Base-by-base conservation (phyloP, 805 yeast species). In the Metschnikowia aberdeeniae region DNA sequence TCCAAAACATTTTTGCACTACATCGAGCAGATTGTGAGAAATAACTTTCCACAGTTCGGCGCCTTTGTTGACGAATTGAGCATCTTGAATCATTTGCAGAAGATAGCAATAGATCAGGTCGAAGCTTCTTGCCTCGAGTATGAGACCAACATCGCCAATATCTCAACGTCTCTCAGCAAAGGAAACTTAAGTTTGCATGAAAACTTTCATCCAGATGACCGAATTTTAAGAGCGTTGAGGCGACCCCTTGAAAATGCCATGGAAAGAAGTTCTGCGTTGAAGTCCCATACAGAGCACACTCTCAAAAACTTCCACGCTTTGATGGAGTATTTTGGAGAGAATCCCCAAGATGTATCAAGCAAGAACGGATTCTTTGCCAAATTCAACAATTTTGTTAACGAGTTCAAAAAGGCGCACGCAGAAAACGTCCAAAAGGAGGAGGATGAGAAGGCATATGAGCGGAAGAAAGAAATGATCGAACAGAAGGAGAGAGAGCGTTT, bases 251-350 rank as follows among this genome's bases (percentile, higher is more conserved):
- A 89, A 17, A 81, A 78, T 40, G 97, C 97, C 2, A 70, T 84
- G 26, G 75, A 73, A 44, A 66, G 80, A 20, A 81, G 92, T 0
- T 65, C 82, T 44, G 69, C 76, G 36, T 88, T 84, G 48, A 39
- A 20, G 12, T 31, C 42, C 22, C 42, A 39, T 31, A 31, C 36
- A 4, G 35, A 39, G 13, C 42, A 39, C 29, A 39, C 42, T 4
- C 36, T 39, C 10, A 39, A 39, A 17, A 31, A 39, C 13, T 86
- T 86, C 59, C 79, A 80, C 43, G 72, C 76, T 29, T 70, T 89
- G 51, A 84, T 93, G 95, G 75, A 75, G 51, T 81, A 78, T 55
- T 93, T 87, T 60, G 98, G 97, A n/a, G 99, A 93, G 64, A 95
- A 88, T 61, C 75, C 86, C 1, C 66, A 62, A 7, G 97, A 92